Base-by-base conservation (phyloP, 2,329 filamentous ascomycete genomes). In the Talaromyces albobiverticillius region DNA sequence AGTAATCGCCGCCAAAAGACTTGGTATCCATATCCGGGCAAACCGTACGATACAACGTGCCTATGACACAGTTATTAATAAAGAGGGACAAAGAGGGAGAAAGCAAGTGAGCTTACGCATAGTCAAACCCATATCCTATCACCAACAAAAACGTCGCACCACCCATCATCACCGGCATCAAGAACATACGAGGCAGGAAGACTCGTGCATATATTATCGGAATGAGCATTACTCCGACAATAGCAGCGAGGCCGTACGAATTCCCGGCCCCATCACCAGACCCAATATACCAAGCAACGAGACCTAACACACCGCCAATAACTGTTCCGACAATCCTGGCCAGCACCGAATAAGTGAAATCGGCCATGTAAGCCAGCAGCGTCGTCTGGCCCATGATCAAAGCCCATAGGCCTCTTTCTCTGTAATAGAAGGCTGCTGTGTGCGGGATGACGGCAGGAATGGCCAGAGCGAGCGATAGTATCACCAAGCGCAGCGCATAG, bases 351-450 rank as follows among this genome's bases (percentile, higher is more conserved):
- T 77, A 76, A 0, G 71, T 73, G 38, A 81, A 80, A 50, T 82
- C 79, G 0, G 77, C 73, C 68, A 79, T 73, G 59, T 80, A 81
- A 9, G 76, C 66, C 1, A 80, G 66, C 2, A 81, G 57, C 1
- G 69, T 71, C 0, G 76, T 77, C 58, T 81, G 79, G 0, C 71
- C 78, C 63, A 77, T 81, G 40, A 82, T 79, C 8, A 81, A 62
- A 0, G 68, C 76, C 79, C 79, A 82, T 0, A 82, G 65, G 0
- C 79, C 78, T 59, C 79, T 80, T 53, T 81, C 72, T 2, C 77
- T 71, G 47, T 79, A 81, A 57, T 73, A 80, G 60, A 82, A 81
- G 1, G 75, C 77, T 0, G 78, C 72, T 1, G 70, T 71, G 23
- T 64, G 61, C 0, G 76, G 73, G 3, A 81, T 65, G 0, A 69